A percentile compares a stretch with the other conserved stretches of the same genome.
These are phyloP conservation scores for Neoboletus subvelutipes DNA, from an alignment of 768 basidiomycete species.

Conservation along the genomic window DNA sequence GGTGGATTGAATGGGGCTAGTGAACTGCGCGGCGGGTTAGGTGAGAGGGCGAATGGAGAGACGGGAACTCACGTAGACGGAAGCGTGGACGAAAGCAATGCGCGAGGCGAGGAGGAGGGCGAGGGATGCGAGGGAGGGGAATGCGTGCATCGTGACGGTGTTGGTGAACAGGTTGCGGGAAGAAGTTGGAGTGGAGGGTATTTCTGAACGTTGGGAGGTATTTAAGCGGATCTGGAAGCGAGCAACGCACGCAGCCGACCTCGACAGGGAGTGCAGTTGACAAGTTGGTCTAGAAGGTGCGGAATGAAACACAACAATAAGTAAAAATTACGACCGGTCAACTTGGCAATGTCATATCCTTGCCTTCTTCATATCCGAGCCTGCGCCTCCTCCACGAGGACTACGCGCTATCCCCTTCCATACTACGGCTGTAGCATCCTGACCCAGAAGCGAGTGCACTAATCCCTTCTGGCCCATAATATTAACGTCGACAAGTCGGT, in stretches of 20 bases:
- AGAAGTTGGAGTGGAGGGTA: not conserved
- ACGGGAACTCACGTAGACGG: not conserved
- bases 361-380: conserved; percentile 26
- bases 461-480: not conserved
- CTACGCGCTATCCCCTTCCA: not conserved
- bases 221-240: conserved; percentile 31
- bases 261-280: conserved; percentile 3
- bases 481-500: not conserved
- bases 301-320: conserved; percentile 13
- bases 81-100: conserved; percentile 13
- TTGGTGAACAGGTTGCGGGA: conserved; percentile 1
- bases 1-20: conserved; percentile 41
- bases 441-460: not conserved
- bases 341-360: conserved; percentile 1
- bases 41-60: not conserved
- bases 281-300: conserved; percentile 1
- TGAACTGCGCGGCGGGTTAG: conserved; percentile 25
- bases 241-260: conserved; percentile 16
- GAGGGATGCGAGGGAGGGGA: conserved; percentile 13
- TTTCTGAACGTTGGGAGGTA: conserved; percentile 3
- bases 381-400: conserved; percentile 13
- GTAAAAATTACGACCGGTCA: conserved; percentile 4
- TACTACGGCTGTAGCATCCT: not conserved
- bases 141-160: conserved; percentile 14
- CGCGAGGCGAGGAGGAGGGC: conserved; percentile 22